Base-by-base conservation (phyloP, 225 moss, liverwort and hornwort species). In the Anthoceros angustus region DNA sequence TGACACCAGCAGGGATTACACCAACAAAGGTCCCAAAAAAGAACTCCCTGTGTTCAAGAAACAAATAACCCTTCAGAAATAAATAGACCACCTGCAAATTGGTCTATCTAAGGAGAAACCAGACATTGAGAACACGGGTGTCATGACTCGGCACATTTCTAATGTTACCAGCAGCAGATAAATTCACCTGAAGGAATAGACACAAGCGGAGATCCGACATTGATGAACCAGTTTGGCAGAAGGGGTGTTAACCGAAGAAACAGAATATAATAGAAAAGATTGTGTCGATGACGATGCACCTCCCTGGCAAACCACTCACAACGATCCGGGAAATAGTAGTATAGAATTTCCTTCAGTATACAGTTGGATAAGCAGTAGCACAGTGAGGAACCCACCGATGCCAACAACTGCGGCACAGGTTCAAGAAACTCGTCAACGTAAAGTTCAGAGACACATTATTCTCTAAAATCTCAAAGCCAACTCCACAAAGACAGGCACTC, bases 191-290 rank as follows among this genome's bases (percentile, higher is more conserved):
- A 77, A 80, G 12, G 83, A 39, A 83, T 71, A 61, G 77, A 75
- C 20, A 83, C 83, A 42, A 83, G 72, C 40, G 83, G 83, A 21
- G 83, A 74, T 12, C 80, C 73, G 5, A 83, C 77, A 71, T 83
- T 83, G 66, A 83, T 80, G 74, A 83, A 83, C 83, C 83, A 83
- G 48, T 83, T 83, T 5, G 83, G 83, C 15, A 80, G 69, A 24
- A 83, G 71, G 39, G 83, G 83, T 42, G 83, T 83, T 41, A 83
- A 62, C 49, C 83, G 77, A 43, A 83, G 66, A 67, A 83, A 83
- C 61, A 83, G 73, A 64, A 83, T 83, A 32, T 83, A 83, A 41
- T 80, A 80, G 25, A 83, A 66, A 25, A 83, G 73, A 62, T 77
- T 77, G 67, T 83, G 80, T 15, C 83, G 75, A 67, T 83, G 83